These are phyloP conservation scores for Geopyxis carbonaria DNA, from an alignment of 495 filamentous ascomycete species.

Conservation along the genomic window DNA sequence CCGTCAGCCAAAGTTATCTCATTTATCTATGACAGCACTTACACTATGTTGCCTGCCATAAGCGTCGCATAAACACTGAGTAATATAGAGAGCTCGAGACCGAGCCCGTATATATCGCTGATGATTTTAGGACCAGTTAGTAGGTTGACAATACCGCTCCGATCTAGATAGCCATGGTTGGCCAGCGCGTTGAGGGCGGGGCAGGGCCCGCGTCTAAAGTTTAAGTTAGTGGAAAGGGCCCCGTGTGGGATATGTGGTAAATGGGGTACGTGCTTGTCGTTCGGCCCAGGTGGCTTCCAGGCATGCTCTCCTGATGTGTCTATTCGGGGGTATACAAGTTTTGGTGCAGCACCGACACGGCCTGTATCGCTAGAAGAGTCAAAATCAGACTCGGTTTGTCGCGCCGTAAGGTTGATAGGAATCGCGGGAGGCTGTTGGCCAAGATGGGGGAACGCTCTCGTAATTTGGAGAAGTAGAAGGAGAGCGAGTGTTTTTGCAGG, in stretches of 20 bases:
- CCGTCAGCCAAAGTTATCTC: too few relatives aligned
- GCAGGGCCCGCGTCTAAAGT: conserved; percentile 29
- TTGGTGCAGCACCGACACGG: too few relatives aligned
- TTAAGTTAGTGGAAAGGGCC: too few relatives aligned
- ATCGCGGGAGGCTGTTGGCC: too few relatives aligned
- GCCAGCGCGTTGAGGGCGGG: conserved; percentile 41
- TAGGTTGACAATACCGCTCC: conserved; percentile 30
- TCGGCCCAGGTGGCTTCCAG: conserved; percentile 18
- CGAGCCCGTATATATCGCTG: conserved; percentile 17
- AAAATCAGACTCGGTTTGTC: too few relatives aligned
- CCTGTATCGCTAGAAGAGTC: too few relatives aligned
- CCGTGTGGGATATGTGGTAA: too few relatives aligned
- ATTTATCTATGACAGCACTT: too few relatives aligned
- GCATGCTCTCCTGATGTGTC: conserved; percentile 17
- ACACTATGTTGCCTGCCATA: background rate
- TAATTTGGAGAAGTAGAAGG: too few relatives aligned
- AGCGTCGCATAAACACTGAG: background rate
- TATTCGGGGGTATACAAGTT: conserved; percentile 7
- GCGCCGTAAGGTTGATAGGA: too few relatives aligned
- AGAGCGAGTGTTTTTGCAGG: too few relatives aligned
- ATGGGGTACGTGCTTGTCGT: conserved; percentile 7
- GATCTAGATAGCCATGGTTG: conserved; percentile 41
- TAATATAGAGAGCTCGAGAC: background rate
- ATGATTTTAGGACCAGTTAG: conserved; percentile 14
- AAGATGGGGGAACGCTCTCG: too few relatives aligned